Evolutionary conservation across 768 basidiomycete species (phyloP).

Genomic region (Glaciozyma antarctica): DNA sequence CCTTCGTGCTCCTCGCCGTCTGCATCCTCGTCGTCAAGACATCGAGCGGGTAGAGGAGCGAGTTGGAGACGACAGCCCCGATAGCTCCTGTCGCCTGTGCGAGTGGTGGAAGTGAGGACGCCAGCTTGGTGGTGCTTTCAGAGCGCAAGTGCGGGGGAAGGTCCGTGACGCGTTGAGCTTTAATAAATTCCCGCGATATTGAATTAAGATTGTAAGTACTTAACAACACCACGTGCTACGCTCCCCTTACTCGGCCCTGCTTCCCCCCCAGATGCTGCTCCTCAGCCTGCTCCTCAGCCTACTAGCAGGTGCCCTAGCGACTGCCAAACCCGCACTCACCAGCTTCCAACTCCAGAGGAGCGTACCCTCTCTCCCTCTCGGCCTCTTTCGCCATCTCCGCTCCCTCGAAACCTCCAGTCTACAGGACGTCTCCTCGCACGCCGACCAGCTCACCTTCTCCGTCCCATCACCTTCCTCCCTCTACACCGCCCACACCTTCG

Average conservation of each 20-base stretch:
- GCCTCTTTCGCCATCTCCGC: not conserved
- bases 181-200: too few species aligned
- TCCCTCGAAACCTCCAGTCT: not conserved
- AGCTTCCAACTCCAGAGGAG: not conserved
- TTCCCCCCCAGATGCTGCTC: too few species aligned
- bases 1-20: constrained; percentile 6
- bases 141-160: too few species aligned
- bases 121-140: constrained; percentile 42
- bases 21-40: constrained; percentile 51
- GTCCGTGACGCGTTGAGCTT: too few species aligned
- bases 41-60: constrained; percentile 52
- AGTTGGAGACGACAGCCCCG: constrained; percentile 51
- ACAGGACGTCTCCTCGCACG: not conserved
- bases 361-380: not conserved
- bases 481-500: constrained; percentile 48
- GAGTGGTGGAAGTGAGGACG: constrained; percentile 53
- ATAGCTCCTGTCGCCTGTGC: constrained; percentile 53
- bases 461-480: not conserved
- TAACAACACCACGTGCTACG: too few species aligned
- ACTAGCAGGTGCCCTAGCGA: too few species aligned
- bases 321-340: not conserved
- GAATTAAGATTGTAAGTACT: too few species aligned
- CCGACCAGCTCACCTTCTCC: not conserved
- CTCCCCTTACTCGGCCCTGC: too few species aligned
- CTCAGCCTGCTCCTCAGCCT: too few species aligned